A percentile compares a stretch with the other conserved stretches of the same genome.
Conservation (phyloP, 129 eudicot genomes). For the Ambrosia artemisiifolia region DNA sequence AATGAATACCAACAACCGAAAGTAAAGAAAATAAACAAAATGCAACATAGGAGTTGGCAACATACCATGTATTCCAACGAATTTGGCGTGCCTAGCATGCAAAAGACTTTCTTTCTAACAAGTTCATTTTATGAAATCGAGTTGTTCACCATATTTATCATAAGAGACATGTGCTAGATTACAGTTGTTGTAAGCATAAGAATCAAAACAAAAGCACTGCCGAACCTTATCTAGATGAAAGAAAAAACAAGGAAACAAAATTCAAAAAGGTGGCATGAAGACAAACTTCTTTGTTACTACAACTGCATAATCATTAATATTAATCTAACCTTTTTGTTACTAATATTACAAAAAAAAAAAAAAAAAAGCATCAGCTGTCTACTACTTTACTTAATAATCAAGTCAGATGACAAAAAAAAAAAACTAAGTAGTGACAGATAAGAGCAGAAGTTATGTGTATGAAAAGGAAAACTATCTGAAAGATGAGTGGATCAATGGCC, state of each 20-base stretch:
- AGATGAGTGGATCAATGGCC: background rate
- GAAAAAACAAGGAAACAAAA: background rate
- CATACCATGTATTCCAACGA: background rate
- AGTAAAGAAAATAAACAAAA: background rate
- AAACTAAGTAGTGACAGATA: background rate
- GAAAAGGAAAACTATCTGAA: background rate
- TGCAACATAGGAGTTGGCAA: background rate
- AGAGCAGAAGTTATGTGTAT: background rate
- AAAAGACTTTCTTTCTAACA: background rate
- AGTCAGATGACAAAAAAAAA: background rate
- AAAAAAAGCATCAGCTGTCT: background rate
- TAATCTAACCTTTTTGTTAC: background rate
- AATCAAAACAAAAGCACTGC: background rate
- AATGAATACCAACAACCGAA: background rate
- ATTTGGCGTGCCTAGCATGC: background rate
- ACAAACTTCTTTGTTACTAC: constrained; percentile 13
- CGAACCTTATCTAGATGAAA: background rate
- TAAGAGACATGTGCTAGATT: background rate
- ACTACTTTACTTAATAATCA: background rate
- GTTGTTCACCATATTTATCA: background rate
- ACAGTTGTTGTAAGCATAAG: background rate
- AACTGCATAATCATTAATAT: background rate
- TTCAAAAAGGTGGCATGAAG: constrained; percentile 1
- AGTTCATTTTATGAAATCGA: background rate
- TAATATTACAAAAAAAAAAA: background rate